Base-by-base conservation (phyloP, 2,329 filamentous ascomycete genomes). In the Chrysosporium keratinophilum region DNA sequence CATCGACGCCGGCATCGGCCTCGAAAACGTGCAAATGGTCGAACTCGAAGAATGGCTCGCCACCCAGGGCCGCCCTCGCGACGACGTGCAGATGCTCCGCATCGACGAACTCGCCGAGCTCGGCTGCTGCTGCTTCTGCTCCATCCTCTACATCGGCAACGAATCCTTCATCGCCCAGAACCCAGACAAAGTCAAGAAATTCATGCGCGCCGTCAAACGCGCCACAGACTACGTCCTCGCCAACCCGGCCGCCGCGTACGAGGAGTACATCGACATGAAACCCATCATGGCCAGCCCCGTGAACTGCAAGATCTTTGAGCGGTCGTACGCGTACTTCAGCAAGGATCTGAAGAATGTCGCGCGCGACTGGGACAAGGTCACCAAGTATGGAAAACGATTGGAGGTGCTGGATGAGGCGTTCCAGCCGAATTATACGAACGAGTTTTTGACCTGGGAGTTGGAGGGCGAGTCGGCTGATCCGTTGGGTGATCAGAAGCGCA, bases 1-100 rank as follows among this genome's bases (percentile, higher is more conserved):
- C 39, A 87, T 88, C 60, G 83, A 88, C 64, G 85, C 85, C 15
- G 85, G 85, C 35, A 81, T 87, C 63, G 85, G 85, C 15, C 79
- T 89, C 4, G 85, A 88, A 69, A 89, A 89, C 64, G 85, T 88
- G 5, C 85, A 89, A 69, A 88, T 88, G 85, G 85, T 88, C 42
- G 85, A 88, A 69, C 76, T 89, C 1, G 84, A 85, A 67, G 84
- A 87, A 64, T 88, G 84, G 85, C 81, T 88, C 17, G 76, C 75
- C 0, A 58, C 65, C 0, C 82, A 86, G 65, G 76, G 76, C 60
- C 82, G 83, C 1, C 77, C 80, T 56, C 78, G 78, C 65, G 71
- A 74, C 12, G 84, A 88, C 58, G 85, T 88, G 6, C 82, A 87
- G 70, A 88, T 89, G 85, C 79, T 89, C 15, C 82, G 85, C 62